phyloP scores from a whole-genome alignment of 108 stramenopile species.

The Cyclotella choctawhatcheeana region DNA sequence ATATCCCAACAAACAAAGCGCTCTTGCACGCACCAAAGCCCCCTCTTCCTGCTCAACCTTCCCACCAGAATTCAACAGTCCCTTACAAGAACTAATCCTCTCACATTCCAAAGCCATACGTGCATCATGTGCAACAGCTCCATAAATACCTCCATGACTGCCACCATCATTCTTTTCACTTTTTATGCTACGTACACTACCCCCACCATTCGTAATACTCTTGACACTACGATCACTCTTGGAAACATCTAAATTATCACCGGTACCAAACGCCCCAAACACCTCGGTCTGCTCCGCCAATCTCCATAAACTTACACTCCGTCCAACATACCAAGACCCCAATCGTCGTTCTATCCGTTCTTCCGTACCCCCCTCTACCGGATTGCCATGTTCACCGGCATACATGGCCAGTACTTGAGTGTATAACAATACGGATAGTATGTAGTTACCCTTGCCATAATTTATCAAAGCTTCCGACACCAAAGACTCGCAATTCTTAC shows the following conservation, averaged over 20 bases:
- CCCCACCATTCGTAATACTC: too few species aligned
- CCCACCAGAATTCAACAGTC: not conserved
- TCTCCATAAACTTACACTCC: not conserved
- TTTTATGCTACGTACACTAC: constrained; percentile 50
- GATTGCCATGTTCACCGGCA: constrained; percentile 8
- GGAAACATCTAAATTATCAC: constrained; percentile 10
- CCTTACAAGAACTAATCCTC: constrained; percentile 21
- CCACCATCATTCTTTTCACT: not conserved
- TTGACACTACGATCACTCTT: constrained; percentile 48
- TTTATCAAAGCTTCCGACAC: not conserved
- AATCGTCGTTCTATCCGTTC: constrained; percentile 11
- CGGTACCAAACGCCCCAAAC: constrained; percentile 55
- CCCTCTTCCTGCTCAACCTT: constrained; percentile 11
- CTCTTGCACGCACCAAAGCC: constrained; percentile 14
- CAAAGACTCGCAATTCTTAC: not conserved
- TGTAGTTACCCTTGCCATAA: not conserved
- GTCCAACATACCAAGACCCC: not conserved
- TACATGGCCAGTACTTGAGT: constrained; percentile 21
- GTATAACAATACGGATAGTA: not conserved
- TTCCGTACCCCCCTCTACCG: constrained; percentile 13
- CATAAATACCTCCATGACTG: constrained; percentile 50
- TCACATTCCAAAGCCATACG: constrained; percentile 51
- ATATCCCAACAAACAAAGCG: constrained; percentile 24
- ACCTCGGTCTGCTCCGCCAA: constrained; percentile 4
- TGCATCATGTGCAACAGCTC: constrained; percentile 62